Percentiles rank a stretch among this genome's conserved stretches.
phyloP scores from a whole-genome alignment of 495 filamentous ascomycete species.

The Rostrohypoxylon terebratum region DNA sequence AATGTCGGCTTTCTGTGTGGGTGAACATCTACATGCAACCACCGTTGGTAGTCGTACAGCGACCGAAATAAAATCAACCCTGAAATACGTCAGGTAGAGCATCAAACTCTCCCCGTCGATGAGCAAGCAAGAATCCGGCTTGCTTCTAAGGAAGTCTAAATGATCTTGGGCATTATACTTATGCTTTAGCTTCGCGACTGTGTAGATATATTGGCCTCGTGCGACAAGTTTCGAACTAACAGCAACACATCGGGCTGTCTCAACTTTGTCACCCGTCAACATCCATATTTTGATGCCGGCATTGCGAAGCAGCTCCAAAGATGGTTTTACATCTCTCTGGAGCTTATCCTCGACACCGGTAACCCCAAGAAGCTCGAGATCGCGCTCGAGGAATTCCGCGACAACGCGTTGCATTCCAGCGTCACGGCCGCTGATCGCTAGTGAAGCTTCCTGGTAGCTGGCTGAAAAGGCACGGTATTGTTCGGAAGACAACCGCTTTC shows the following conservation, averaged over 20 bases:
- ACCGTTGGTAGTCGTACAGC: slow-evolving; percentile 92
- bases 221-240: slow-evolving; percentile 95
- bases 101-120: slow-evolving; percentile 93
- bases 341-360: slow-evolving; percentile 98
- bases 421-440: slow-evolving; percentile 83
- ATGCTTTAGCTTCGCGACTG: slow-evolving; percentile 82
- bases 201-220: slow-evolving; percentile 94
- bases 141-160: slow-evolving; percentile 87
- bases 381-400: slow-evolving; percentile 82
- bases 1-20: slow-evolving; percentile 95
- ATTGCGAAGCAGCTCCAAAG: slow-evolving; percentile 92
- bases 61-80: slow-evolving; percentile 84
- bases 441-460: slow-evolving; percentile 80
- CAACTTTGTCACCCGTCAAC: slow-evolving; percentile 98
- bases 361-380: slow-evolving; percentile 92
- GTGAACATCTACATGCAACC: slow-evolving; percentile 95
- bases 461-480: slow-evolving; percentile 84
- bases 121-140: slow-evolving; percentile 86
- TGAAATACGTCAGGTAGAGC: slow-evolving; percentile 83
- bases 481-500: slow-evolving; percentile 78
- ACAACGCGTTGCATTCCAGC: slow-evolving; percentile 82
- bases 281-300: slow-evolving; percentile 99
- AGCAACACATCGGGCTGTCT: slow-evolving; percentile 96
- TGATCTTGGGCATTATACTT: slow-evolving; percentile 85
- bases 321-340: slow-evolving; percentile 93